Conservation (phyloP, 345 rosid species). For the Salix suchowensis region DNA sequence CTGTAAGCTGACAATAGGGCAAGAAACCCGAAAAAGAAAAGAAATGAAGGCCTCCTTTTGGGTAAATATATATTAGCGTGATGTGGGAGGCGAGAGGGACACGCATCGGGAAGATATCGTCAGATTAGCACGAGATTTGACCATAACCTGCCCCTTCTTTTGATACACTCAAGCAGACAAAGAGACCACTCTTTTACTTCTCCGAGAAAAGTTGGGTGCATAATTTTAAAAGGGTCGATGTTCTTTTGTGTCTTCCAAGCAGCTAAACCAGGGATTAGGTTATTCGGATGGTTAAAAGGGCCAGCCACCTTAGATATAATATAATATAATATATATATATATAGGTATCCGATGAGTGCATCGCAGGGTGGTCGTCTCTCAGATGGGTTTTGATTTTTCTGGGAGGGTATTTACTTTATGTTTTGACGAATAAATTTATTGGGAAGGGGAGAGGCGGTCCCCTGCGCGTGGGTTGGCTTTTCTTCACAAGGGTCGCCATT, state of each 20-base stretch:
- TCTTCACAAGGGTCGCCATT: not conserved
- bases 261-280: not conserved
- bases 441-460: conserved; percentile 17
- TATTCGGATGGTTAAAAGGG: not conserved
- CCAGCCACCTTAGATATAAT: not conserved
- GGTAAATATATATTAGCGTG: conserved; percentile 7
- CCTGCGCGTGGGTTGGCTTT: conserved; percentile 36
- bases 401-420: not conserved
- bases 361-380: no score
- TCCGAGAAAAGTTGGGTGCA: conserved; percentile 31
- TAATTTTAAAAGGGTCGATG: conserved; percentile 1
- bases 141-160: conserved; percentile 15
- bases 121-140: conserved; percentile 37
- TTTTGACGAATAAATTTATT: not conserved
- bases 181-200: conserved; percentile 37
- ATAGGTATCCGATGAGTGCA: conserved; percentile 36
- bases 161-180: conserved; percentile 28
- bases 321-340: no score
- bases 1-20: not conserved
- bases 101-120: conserved; percentile 14
- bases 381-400: not conserved
- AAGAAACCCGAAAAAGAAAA: not conserved
- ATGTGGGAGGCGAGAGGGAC: conserved; percentile 16
- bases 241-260: conserved; percentile 30
- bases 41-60: not conserved